Base-by-base conservation (phyloP, 257 asterid species). In the Echium plantagineum region DNA sequence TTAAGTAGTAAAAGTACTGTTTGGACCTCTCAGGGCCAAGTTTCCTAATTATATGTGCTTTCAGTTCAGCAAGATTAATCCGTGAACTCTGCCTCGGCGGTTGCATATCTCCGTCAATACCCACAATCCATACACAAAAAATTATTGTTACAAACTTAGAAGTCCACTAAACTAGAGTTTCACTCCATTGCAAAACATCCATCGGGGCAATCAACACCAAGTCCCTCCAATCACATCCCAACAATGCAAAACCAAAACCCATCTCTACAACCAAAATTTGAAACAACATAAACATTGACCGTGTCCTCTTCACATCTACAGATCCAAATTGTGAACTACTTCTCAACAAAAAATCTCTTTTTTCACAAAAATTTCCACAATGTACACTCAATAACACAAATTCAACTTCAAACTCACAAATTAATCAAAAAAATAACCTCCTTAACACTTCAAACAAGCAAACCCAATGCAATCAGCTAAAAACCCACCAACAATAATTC, bases 71-170 rank as follows among this genome's bases (percentile, higher is more conserved):
- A 60, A 83, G 88, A 83, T 80, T 78, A 82, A 85, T 75, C 67
- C 94, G 90, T 20, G 93, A 74, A 75, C 72, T 82, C 77, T 83
- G 95, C 72, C 72, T 72, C 66, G 94, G 87, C 15, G 93, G 87
- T 66, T 82, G 81, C 97, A 90, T 90, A 76, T 75, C 78, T 74
- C 65, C 60, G 64, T 75, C 66, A 80, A 67, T 21, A 67, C 64
- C 75, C 73, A 74, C 80, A 76, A 63, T 78, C 82, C 89, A 89
- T 74, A 65, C 68, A 78, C 68, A 72, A 70, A 67, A 67, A 68
- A 57, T 71, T 60, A 62, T 57, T 52, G 60, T 38, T 54, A 48
- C 61, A 53, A 60, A 42, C 62, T 49, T 55, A 10, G 49, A 42
- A 42, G 28, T 53, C 55, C 70, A 79, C 85, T 74, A 79, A 73